Evolutionary conservation across 371 early-diverging fungal genomes (phyloP), one percentile per base, ranked within the genome.

Genomic region (Catenaria anguillulae): DNA sequence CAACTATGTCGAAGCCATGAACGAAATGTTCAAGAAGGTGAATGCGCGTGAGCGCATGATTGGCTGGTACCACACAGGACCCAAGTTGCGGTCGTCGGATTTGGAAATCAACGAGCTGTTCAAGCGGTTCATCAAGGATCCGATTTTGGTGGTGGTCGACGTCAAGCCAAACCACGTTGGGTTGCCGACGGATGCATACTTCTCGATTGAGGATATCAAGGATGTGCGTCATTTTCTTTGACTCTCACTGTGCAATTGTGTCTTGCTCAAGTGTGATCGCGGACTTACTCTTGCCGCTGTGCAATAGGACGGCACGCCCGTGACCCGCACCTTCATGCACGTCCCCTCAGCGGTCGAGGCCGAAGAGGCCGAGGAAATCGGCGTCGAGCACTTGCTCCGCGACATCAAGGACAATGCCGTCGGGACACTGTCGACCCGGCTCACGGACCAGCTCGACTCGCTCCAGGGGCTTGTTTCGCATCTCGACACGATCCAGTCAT

Each of bases 281-380:
- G 36, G n/a, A 6, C 4, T 24, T 54, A 23, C 55, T 60, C 45
- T 17, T 29, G 61, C n/a, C n/a, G n/a, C n/a, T n/a, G n/a, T n/a
- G n/a, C n/a, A n/a, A 34, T 69, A 93, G 93, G 94, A 96, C 70
- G 95, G 96, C 60, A 88, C 94, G 46, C 84, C 92, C 5, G 89
- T 93, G 1, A 92, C 90, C 59, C 84, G 88, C 73, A 91, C 94
- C 33, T 97, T 98, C 75, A 85, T 88, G 73, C 96, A 99, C 73
- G 84, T 97, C 29, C 88, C 90, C 12, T 92, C 92, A 26, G 84
- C 84, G 60, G 95, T 99, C 66, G 98, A 92, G 45, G 98, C 99
- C 4, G 99, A 99, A 69, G 99, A 99, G 77, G 92, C 99, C 13
- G 99, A 99, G 75, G 99, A 99, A 74, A 97, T 99, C 67, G 99